Evolutionary conservation across 163 green algal genomes (phyloP).

Genomic region (Botryococcus braunii): DNA sequence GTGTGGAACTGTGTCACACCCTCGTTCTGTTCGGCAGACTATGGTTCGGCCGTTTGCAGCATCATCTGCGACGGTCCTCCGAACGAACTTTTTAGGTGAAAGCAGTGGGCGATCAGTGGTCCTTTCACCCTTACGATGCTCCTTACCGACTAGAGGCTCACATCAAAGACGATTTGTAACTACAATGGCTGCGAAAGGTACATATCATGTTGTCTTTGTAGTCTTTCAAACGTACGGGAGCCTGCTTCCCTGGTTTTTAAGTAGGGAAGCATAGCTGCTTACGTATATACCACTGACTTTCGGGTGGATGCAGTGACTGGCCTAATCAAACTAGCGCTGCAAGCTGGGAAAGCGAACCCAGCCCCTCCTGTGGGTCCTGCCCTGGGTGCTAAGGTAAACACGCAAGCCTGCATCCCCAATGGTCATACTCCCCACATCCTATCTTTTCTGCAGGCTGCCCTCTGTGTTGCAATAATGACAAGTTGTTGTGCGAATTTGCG

Average conservation of each 20-base stretch:
- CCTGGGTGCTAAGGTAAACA: constrained; percentile 79
- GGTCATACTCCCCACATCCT: too few species aligned
- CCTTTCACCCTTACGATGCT: neutral
- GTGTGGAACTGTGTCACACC: too few species aligned
- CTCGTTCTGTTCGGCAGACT: too few species aligned
- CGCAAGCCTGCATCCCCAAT: too few species aligned
- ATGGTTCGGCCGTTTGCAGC: neutral
- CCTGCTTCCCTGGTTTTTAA: neutral
- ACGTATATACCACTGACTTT: neutral
- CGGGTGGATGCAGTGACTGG: constrained; percentile 60
- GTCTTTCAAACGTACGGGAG: neutral
- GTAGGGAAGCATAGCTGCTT: neutral
- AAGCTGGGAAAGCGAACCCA: constrained; percentile 97
- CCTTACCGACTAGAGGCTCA: neutral
- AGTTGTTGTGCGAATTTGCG: too few species aligned
- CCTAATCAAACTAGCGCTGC: constrained; percentile 93
- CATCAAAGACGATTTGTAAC: constrained; percentile 10
- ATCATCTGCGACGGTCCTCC: neutral
- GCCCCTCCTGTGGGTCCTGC: constrained; percentile 93
- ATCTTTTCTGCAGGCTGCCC: too few species aligned
- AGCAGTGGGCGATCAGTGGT: neutral
- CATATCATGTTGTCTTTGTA: neutral
- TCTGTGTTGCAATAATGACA: too few species aligned
- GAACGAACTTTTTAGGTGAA: neutral
- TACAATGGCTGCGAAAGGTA: constrained; percentile 42